phyloP scores from a whole-genome alignment of 2,329 filamentous ascomycete species.

The Endocalyx cinctus region DNA sequence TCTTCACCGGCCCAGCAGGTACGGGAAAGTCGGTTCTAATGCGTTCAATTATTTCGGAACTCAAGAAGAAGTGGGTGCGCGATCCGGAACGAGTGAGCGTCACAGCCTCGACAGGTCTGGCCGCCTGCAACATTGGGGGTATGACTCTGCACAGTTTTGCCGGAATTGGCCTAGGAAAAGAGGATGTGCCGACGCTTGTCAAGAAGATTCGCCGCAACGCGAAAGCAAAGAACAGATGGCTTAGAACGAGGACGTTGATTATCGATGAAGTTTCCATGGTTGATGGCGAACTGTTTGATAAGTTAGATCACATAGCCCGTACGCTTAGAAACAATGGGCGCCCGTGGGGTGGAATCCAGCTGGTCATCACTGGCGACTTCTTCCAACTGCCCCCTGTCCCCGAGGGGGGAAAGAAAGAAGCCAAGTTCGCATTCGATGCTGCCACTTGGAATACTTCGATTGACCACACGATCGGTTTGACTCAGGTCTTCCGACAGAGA shows the following conservation, averaged over 20 bases:
- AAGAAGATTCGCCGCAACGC: constrained; percentile 87
- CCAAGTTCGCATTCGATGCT: constrained; percentile 91
- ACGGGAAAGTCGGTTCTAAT: constrained; percentile 97
- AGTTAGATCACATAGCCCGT: constrained; percentile 83
- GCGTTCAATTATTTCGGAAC: constrained; percentile 77
- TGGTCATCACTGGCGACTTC: constrained; percentile 95
- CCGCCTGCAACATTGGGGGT: constrained; percentile 94
- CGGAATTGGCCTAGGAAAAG: constrained; percentile 92
- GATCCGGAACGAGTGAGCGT: constrained; percentile 86
- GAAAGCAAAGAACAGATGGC: constrained; percentile 86
- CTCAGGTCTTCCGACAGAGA: constrained; percentile 93
- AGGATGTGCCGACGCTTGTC: constrained; percentile 71
- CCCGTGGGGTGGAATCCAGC: constrained; percentile 92
- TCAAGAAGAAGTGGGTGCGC: constrained; percentile 70
- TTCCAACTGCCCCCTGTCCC: constrained; percentile 95
- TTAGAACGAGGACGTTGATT: constrained; percentile 79
- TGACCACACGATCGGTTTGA: constrained; percentile 90
- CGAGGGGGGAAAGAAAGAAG: constrained; percentile 59
- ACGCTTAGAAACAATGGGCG: constrained; percentile 83
- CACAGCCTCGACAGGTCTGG: constrained; percentile 91
- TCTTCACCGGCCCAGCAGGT: constrained; percentile 95
- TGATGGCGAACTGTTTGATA: constrained; percentile 94
- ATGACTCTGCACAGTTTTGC: constrained; percentile 95
- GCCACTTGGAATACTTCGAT: constrained; percentile 89
- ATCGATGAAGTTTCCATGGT: constrained; percentile 99